Conservation (phyloP, 176 grass and related monocot genomes). For the Juncus effusus region DNA sequence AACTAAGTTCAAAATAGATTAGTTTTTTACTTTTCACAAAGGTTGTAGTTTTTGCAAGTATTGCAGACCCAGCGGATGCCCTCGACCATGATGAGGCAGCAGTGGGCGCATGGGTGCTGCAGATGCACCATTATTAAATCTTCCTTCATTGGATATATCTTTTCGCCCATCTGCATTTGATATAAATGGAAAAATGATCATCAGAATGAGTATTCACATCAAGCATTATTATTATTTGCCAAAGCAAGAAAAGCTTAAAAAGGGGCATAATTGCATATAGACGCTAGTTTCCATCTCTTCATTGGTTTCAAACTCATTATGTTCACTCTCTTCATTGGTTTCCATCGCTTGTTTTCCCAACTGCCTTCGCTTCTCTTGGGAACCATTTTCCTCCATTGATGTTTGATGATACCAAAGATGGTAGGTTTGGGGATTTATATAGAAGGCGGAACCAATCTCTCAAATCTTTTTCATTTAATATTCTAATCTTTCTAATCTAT, state of each 20-base stretch:
- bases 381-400: no score
- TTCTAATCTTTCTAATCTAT: no score
- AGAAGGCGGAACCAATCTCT: no score
- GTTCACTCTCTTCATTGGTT: no score
- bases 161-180: constrained; percentile 76
- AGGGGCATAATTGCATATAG: background rate
- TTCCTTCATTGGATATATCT: constrained; percentile 96
- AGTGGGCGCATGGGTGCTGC: constrained; percentile 82
- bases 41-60: constrained; percentile 79
- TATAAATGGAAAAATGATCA: constrained; percentile 37
- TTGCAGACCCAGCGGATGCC: constrained; percentile 90
- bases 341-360: no score
- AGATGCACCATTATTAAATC: constrained; percentile 99
- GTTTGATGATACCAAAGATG: no score
- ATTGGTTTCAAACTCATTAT: no score
- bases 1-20: no score
- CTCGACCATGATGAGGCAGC: constrained; percentile 80
- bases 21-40: constrained; percentile 69
- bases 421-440: no score
- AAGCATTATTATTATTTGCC: background rate
- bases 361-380: no score
- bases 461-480: no score
- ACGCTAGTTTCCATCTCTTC: no score
- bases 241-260: constrained; percentile 11
- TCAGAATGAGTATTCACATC: background rate